phyloP scores from a whole-genome alignment of 1,284 basidiomycete species.

The Irpex rosettiformis region DNA sequence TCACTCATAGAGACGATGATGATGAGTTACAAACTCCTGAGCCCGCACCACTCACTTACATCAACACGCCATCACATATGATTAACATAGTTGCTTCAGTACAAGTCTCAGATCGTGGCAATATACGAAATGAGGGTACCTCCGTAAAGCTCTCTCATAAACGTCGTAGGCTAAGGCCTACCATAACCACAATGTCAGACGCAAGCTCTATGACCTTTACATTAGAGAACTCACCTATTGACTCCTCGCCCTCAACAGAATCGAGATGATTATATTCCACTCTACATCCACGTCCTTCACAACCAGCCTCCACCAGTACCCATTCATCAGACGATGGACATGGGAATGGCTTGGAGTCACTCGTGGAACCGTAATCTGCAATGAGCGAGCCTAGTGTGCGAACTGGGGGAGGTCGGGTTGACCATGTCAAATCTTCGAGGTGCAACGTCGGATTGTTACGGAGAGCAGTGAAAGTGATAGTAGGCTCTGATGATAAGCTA shows the following conservation, averaged over 20 bases:
- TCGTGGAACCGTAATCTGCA: conserved; percentile 7
- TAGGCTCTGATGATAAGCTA: too few species aligned
- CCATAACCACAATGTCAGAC: too few species aligned
- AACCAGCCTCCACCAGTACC: conserved; percentile 9
- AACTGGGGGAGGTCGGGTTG: conserved; percentile 3
- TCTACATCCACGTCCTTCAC: conserved; percentile 11
- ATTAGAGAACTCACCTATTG: conserved; percentile 1
- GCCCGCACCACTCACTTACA: too few species aligned
- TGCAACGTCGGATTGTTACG: not conserved
- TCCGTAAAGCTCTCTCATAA: too few species aligned
- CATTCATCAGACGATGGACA: conserved; percentile 1
- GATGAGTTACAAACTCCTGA: too few species aligned
- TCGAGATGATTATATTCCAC: conserved; percentile 8
- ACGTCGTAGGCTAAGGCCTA: too few species aligned
- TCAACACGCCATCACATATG: too few species aligned
- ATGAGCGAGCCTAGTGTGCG: not conserved
- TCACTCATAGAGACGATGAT: too few species aligned
- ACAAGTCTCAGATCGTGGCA: too few species aligned
- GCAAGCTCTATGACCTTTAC: too few species aligned
- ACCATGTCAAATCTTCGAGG: conserved; percentile 7
- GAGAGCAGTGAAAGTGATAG: not conserved
- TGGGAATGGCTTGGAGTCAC: conserved; percentile 2
- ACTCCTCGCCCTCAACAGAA: not conserved
- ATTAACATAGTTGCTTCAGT: too few species aligned
- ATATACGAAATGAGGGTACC: too few species aligned